Evolutionary conservation across 768 basidiomycete genomes (phyloP).

Genomic region (Daedalea quercina): DNA sequence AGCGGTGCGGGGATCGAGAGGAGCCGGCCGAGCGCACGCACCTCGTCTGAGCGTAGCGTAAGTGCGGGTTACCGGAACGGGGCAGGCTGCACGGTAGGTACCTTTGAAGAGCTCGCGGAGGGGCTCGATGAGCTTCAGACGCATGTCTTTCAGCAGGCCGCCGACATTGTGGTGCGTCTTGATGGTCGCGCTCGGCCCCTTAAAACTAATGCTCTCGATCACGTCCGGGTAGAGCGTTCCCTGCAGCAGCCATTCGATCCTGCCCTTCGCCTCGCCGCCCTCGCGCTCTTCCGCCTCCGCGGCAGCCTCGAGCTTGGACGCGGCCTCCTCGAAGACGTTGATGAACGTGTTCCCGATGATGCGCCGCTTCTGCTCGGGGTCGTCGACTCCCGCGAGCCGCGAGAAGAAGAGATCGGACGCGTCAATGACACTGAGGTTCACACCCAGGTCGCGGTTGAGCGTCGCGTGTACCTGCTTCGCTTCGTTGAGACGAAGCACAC

Average conservation of each 20-base stretch:
- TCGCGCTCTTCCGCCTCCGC: constrained; percentile 70
- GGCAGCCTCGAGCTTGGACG: constrained; percentile 75
- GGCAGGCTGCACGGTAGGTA: constrained; percentile 27
- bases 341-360: constrained; percentile 99
- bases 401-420: constrained; percentile 91
- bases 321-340: constrained; percentile 94
- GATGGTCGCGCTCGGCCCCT: constrained; percentile 97
- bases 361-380: constrained; percentile 95
- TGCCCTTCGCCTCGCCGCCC: constrained; percentile 72
- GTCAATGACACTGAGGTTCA: constrained; percentile 94
- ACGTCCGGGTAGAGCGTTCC: constrained; percentile 99
- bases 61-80: neutral
- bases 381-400: constrained; percentile 84
- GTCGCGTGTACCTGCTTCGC: constrained; percentile 87
- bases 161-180: constrained; percentile 99
- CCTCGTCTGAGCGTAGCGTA: constrained; percentile 64
- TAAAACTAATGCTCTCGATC: constrained; percentile 99
- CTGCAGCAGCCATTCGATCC: constrained; percentile 95
- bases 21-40: constrained; percentile 85
- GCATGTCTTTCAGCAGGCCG: constrained; percentile 94
- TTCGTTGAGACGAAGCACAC: constrained; percentile 90
- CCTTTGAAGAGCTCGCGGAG: constrained; percentile 98
- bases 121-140: constrained; percentile 96
- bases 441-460: constrained; percentile 89
- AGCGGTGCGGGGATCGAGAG: constrained; percentile 88